Evolutionary conservation across 768 basidiomycete species (phyloP), one percentile per base, ranked within the genome.

Genomic region (Lactarius vividus): DNA sequence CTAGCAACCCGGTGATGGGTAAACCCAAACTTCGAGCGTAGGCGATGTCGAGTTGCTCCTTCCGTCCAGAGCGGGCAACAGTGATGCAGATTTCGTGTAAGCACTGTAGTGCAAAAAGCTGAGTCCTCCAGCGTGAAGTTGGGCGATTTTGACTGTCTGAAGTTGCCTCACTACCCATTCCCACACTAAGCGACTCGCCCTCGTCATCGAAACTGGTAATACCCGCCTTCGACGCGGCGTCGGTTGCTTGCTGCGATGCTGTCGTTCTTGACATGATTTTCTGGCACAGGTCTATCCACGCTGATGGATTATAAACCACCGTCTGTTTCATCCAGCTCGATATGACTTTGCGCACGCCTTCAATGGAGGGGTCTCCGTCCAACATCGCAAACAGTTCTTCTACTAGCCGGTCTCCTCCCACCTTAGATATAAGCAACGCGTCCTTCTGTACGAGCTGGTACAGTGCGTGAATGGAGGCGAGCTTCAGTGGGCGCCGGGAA

Each of bases 201-300:
- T 99, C 97, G 70, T 99, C 97, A 70, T 99, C 97, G 23, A 86
- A 82, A 18, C 59, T 54, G 39, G 83, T 71, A 52, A 80, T 75
- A n/a, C 79, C 80, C 69, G 82, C 76, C 39, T 82, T 85, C 13
- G 75, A 63, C 0, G 86, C 83, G 4, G 86, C 85, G 66, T 91
- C 86, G 1, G 83, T 82, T 16, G 84, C 85, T 71, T 87, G 88
- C 71, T 91, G 92, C 2, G 89, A 87, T 1, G 91, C 92, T 5
- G 93, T 94, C 13, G 94, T 96, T 11, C 92, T 84, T 7, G 92
- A 88, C 94, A 99, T 98, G 73, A 99, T 98, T 29, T 94, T 82
- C 75, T 98, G 96, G 72, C 96, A 98, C 1, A 98, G 82, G 73
- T 96, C 95, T 63, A 99, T 97, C 97, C 97, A 99, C 1, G 96